Conservation (phyloP, 208 protist genomes). For the Acanthamoeba royreba region DNA sequence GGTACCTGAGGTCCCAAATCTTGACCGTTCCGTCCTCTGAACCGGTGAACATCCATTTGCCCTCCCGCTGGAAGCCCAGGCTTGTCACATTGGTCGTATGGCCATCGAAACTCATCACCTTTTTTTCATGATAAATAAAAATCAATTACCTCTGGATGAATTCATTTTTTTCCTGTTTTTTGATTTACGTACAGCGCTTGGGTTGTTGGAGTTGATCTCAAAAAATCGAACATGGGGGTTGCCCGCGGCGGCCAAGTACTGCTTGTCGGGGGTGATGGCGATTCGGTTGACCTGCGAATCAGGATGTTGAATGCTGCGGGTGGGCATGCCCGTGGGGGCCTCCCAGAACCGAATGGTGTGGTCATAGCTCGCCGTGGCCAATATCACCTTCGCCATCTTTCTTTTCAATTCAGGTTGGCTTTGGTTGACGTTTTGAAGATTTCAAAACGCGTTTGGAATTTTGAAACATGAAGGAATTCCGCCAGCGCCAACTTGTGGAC, state of each 20-base stretch:
- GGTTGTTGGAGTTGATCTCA: constrained; percentile 72
- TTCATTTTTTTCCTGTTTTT: too few species aligned
- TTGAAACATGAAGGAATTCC: too few species aligned
- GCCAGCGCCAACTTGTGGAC: too few species aligned
- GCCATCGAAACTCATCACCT: constrained; percentile 79
- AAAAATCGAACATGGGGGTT: constrained; percentile 81
- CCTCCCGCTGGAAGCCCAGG: constrained; percentile 85
- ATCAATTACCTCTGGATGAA: background rate
- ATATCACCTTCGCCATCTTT: constrained; percentile 31
- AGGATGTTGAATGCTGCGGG: constrained; percentile 77
- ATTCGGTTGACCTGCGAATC: constrained; percentile 87
- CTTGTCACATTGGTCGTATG: constrained; percentile 85
- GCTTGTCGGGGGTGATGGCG: constrained; percentile 82
- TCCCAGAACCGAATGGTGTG: constrained; percentile 89
- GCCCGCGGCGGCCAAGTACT: constrained; percentile 80
- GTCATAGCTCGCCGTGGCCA: constrained; percentile 86
- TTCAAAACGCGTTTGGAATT: too few species aligned
- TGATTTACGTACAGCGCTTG: constrained; percentile 58
- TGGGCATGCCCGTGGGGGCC: constrained; percentile 78
- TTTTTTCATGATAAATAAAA: background rate
- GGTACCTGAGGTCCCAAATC: constrained; percentile 86
- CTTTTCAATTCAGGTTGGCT: too few species aligned
- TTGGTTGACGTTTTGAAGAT: too few species aligned
- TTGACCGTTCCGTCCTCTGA: constrained; percentile 87
- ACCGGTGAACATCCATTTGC: constrained; percentile 87